Percentiles rank a stretch among this genome's conserved stretches.
These are phyloP conservation scores for Nakaseomyces uthaithaninus DNA, from an alignment of 1,139 yeast species.

Conservation along the genomic window DNA sequence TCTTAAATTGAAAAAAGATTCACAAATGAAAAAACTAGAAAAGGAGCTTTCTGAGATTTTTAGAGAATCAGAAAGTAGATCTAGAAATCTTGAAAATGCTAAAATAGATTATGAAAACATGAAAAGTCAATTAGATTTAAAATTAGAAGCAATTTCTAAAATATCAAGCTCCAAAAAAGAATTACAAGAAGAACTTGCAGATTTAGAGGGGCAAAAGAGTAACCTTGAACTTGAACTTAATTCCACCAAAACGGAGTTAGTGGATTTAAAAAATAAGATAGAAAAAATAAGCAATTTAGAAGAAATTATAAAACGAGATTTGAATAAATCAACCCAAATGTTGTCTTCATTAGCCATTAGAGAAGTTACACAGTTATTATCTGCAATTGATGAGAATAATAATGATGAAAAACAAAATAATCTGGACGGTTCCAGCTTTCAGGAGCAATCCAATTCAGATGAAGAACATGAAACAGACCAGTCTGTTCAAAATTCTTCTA, in stretches of 20 bases:
- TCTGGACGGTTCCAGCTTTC: too few relatives aligned
- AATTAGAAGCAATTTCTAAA: conserved; percentile 9
- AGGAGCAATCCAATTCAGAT: too few relatives aligned
- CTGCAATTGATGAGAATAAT: conserved; percentile 12
- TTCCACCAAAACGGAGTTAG: conserved; percentile 48
- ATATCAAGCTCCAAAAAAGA: conserved; percentile 27
- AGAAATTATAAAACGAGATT: conserved; percentile 37
- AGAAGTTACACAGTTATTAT: conserved; percentile 36
- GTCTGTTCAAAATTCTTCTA: too few relatives aligned
- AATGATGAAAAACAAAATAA: conserved; percentile 14
- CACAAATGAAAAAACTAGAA: conserved; percentile 55
- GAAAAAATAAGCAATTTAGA: conserved; percentile 47
- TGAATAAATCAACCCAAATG: conserved; percentile 36
- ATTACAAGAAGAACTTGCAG: conserved; percentile 22
- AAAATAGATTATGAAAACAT: conserved; percentile 34
- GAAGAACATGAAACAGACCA: too few relatives aligned
- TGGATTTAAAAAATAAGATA: conserved; percentile 57
- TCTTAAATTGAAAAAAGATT: conserved; percentile 30
- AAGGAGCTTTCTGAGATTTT: conserved; percentile 55
- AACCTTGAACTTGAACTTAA: conserved; percentile 29
- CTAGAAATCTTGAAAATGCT: conserved; percentile 33
- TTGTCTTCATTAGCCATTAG: conserved; percentile 41
- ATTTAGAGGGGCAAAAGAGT: conserved; percentile 41
- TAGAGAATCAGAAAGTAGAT: conserved; percentile 52
- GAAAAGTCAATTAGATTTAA: conserved; percentile 32